phyloP scores from a whole-genome alignment of 164 flowering plant genomes.

The Vitis rupestris region DNA sequence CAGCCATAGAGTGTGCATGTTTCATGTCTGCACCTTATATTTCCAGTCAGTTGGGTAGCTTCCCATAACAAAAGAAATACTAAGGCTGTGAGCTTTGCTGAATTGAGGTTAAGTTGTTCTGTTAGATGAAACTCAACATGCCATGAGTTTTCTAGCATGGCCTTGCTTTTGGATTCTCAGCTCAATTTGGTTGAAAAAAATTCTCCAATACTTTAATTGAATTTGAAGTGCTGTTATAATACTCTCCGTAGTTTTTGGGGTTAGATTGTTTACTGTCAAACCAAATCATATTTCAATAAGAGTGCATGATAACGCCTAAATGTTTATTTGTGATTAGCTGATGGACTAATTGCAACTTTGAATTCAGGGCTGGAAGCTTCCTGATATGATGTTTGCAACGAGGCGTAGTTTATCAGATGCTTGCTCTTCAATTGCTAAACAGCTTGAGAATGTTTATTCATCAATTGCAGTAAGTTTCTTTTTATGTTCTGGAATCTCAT shows the following conservation, averaged over 20 bases:
- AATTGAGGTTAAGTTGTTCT: too few relatives aligned
- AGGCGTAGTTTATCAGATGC: conserved; percentile 83
- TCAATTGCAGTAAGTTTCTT: conserved; percentile 60
- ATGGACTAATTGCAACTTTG: not conserved
- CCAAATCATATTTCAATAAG: not conserved
- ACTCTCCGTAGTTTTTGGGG: not conserved
- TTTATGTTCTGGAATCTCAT: not conserved
- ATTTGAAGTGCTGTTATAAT: too few relatives aligned
- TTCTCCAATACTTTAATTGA: too few relatives aligned
- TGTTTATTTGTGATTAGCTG: not conserved
- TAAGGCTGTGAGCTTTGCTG: too few relatives aligned
- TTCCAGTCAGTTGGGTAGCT: not conserved
- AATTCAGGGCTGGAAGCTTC: conserved; percentile 93
- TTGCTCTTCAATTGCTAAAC: conserved; percentile 53
- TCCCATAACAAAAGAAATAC: not conserved
- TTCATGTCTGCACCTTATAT: not conserved
- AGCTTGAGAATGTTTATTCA: conserved; percentile 73
- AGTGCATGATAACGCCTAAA: not conserved
- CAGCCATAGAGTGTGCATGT: not conserved
- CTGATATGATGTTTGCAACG: conserved; percentile 90
- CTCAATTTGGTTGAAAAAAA: too few relatives aligned
- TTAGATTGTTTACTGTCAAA: not conserved
- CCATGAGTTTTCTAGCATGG: not conserved
- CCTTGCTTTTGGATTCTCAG: not conserved
- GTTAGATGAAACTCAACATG: too few relatives aligned